These are phyloP conservation scores for Sutorius eximius DNA, from an alignment of 1,284 basidiomycete genomes.

Conservation along the genomic window DNA sequence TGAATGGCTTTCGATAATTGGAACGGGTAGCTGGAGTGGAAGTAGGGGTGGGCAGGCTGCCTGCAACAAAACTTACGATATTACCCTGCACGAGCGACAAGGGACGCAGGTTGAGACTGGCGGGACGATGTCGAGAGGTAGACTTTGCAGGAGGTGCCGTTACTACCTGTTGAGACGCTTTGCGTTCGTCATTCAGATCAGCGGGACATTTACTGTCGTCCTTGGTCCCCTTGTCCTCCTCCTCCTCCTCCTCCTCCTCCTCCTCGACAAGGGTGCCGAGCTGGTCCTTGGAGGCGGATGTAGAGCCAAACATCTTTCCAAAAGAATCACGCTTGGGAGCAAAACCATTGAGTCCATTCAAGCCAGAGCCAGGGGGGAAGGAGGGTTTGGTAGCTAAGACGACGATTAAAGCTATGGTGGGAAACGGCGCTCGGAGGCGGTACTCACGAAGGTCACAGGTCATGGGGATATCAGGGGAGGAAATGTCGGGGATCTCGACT, in stretches of 20 bases:
- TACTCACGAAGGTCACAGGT: constrained; percentile 64
- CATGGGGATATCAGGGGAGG: constrained; percentile 52
- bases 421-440: constrained; percentile 9
- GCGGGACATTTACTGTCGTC: constrained; percentile 42
- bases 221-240: constrained; percentile 56
- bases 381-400: constrained; percentile 51
- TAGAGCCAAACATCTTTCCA: constrained; percentile 59
- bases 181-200: constrained; percentile 6
- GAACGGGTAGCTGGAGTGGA: constrained; percentile 46
- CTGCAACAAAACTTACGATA: constrained; percentile 35
- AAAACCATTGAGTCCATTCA: constrained; percentile 41
- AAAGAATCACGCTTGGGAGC: constrained; percentile 75
- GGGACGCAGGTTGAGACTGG: constrained; percentile 66
- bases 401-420: not conserved
- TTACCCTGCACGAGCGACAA: constrained; percentile 61
- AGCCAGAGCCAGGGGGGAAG: constrained; percentile 47
- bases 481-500: constrained; percentile 79
- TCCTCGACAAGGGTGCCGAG: constrained; percentile 76
- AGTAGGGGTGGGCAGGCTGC: constrained; percentile 55
- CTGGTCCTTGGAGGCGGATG: constrained; percentile 67
- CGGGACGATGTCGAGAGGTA: constrained; percentile 54
- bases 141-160: constrained; percentile 31
- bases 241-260: constrained; percentile 77
- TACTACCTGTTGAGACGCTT: constrained; percentile 9
- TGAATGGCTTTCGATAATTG: constrained; percentile 49